Conservation (phyloP, 305 asterid species). For the Fraxinus albicans region DNA sequence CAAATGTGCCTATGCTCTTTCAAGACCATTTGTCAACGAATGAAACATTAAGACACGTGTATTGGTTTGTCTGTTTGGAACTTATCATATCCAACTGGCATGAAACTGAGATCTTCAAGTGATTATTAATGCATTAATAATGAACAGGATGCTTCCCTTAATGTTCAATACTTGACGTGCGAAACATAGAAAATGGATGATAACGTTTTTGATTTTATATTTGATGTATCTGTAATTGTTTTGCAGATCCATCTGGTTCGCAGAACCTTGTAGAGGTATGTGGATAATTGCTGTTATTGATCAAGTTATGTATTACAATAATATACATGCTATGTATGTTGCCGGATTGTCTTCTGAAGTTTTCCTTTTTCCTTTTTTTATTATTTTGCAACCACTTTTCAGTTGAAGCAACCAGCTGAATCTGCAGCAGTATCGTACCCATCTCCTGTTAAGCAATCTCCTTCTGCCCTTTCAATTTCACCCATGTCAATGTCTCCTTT, state of each 20-base stretch:
- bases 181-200: neutral
- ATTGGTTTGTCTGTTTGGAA: neutral
- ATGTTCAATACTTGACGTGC: neutral
- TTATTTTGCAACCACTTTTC: conserved; percentile 12
- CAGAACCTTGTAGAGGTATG: conserved; percentile 47
- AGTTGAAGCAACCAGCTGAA: conserved; percentile 65
- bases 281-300: conserved; percentile 16
- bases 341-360: neutral
- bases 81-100: neutral
- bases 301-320: conserved; percentile 17
- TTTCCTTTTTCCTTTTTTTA: neutral
- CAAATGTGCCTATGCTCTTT: neutral
- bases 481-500: conserved; percentile 69
- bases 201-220: neutral
- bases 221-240: conserved; percentile 7
- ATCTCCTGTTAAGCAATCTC: conserved; percentile 69
- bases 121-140: neutral
- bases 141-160: neutral
- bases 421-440: conserved; percentile 58
- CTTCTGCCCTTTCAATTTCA: conserved; percentile 74
- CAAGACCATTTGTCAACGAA: neutral
- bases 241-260: conserved; percentile 47
- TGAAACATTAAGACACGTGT: neutral
- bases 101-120: neutral
- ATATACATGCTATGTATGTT: conserved; percentile 9